phyloP scores from a whole-genome alignment of 140 eudicot species.

The Artemisia princeps region DNA sequence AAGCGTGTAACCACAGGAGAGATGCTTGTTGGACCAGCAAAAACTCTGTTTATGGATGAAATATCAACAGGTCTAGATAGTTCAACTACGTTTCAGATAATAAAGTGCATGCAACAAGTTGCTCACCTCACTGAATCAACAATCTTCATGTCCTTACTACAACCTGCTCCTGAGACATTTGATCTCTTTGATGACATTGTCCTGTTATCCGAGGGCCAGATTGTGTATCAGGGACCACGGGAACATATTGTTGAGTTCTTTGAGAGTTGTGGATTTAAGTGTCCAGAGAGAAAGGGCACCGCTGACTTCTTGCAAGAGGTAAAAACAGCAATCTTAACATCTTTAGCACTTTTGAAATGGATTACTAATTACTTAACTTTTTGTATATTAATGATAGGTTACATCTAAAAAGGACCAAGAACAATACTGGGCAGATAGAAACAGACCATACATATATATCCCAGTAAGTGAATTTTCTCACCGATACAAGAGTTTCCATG shows the following conservation, averaged over 20 bases:
- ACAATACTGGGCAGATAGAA: slow-evolving; percentile 51
- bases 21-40: slow-evolving; percentile 32
- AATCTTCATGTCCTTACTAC: slow-evolving; percentile 58
- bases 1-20: too few species aligned
- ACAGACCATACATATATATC: slow-evolving; percentile 36
- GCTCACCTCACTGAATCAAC: slow-evolving; percentile 57
- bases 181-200: slow-evolving; percentile 72
- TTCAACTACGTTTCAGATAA: slow-evolving; percentile 72
- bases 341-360: neutral
- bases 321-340: neutral
- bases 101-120: slow-evolving; percentile 57
- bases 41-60: slow-evolving; percentile 52
- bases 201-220: slow-evolving; percentile 63
- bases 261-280: slow-evolving; percentile 48
- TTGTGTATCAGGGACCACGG: slow-evolving; percentile 79
- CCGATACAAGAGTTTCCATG: slow-evolving; percentile 42
- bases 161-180: slow-evolving; percentile 82
- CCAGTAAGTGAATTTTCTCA: slow-evolving; percentile 50
- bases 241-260: neutral
- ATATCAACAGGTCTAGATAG: slow-evolving; percentile 82
- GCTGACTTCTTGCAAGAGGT: slow-evolving; percentile 87
- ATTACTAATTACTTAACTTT: slow-evolving; percentile 4
- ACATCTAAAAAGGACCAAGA: slow-evolving; percentile 74
- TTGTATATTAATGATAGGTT: slow-evolving; percentile 32
- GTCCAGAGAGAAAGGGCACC: slow-evolving; percentile 69